Evolutionary conservation across 352 stramenopile species (phyloP), one percentile per base, ranked within the genome.

Genomic region (Phytopythium oedochilum): DNA sequence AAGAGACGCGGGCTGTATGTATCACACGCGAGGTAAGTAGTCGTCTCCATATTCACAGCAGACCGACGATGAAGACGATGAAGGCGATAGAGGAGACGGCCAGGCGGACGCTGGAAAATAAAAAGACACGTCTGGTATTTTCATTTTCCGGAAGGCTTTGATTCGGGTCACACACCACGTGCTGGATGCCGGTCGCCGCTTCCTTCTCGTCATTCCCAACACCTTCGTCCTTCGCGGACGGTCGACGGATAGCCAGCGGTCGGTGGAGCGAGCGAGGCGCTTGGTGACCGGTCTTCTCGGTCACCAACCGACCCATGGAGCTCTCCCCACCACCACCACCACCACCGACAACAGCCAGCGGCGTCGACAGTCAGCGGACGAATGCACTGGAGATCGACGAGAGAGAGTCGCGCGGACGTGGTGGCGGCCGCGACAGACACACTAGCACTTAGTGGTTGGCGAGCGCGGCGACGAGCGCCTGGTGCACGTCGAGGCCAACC

Each of bases 401-500:
- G 23, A 6, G 18, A 20, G n/a, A 3, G 9, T 12, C 28, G 10
- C n/a, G 28, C 29, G 46, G 22, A 34, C 43, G 49, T 25, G 38
- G 28, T 57, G 29, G 9, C 15, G 25, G 22, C n/a, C 22, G 26
- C 38, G 38, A 44, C 38, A 39, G 26, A 45, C n/a, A 44, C 38
- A 44, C 38, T 26, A 39, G 36, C 32, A 36, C 65, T 63, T 86
- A 88, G 63, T 85, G 75, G 53, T 53, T 70, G 44, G 86, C 85
- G 53, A 98, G 71, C 23, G 95, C 95, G 44, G 73, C 60, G 55
- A 93, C 87, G 89, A 98, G 95, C 32, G 92, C 88, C 61, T 86
- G 79, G 76, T 97, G 96, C 23, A 94, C 89, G 72, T 99, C 96
- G 68, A 97, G 89, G 56, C 96, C 93, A 68, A 99, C 98, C 79